These are phyloP conservation scores for Tolypocladium guangdongense DNA, from an alignment of 2,329 filamentous ascomycete species.

Conservation along the genomic window DNA sequence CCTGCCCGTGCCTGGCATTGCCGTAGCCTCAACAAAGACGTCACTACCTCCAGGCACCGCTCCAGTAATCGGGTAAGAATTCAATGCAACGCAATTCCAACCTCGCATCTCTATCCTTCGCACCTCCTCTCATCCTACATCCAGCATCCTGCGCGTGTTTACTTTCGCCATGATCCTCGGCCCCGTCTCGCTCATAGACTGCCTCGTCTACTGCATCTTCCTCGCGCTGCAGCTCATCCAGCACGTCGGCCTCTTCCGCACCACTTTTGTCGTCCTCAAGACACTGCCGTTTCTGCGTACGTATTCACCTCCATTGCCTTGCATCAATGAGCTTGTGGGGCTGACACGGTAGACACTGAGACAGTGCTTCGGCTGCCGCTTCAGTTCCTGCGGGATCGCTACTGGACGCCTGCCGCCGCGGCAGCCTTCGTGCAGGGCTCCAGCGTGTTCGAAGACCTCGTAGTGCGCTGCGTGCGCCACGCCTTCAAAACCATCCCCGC, in stretches of 20 bases:
- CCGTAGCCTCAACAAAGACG: not conserved
- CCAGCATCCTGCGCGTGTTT: not conserved
- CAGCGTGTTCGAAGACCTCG: constrained; percentile 66
- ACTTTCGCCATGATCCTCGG: constrained; percentile 53
- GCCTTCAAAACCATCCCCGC: constrained; percentile 63
- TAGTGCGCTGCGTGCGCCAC: constrained; percentile 67
- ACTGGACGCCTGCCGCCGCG: constrained; percentile 17
- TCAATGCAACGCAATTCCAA: not conserved
- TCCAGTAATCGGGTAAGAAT: not conserved
- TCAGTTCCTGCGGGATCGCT: constrained; percentile 13
- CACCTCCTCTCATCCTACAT: not conserved
- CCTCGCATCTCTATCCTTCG: not conserved
- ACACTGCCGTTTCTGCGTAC: constrained; percentile 62
- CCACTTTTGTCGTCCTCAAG: constrained; percentile 44
- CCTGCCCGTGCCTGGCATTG: not conserved
- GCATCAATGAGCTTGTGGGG: not conserved
- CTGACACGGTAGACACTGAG: not conserved
- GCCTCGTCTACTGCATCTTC: constrained; percentile 59
- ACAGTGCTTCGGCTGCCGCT: constrained; percentile 1
- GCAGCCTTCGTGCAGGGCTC: constrained; percentile 57
- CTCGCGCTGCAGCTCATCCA: constrained; percentile 61
- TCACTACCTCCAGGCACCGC: not conserved
- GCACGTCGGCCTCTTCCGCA: constrained; percentile 51
- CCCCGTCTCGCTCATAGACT: constrained; percentile 66
- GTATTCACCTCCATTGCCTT: constrained; percentile 6